Base-by-base conservation (phyloP, 176 grass and related monocot species). In the Typha latifolia region DNA sequence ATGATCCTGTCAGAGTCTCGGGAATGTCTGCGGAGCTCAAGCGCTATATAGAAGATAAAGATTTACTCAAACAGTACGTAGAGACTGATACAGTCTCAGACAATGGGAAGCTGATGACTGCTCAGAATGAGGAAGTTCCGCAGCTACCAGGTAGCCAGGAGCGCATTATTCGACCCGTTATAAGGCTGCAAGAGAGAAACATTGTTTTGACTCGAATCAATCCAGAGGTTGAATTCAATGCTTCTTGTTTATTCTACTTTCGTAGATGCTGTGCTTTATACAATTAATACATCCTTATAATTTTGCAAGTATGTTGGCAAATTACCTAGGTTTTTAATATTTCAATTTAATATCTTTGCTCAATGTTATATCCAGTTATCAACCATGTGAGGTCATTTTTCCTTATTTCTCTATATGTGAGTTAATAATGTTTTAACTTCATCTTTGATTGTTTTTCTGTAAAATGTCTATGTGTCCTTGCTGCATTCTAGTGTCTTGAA, bases 1-100 rank as follows among this genome's bases (percentile, higher is more conserved):
- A 90, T 8, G 95, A 99, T 77, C 86, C 83, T 50, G 50, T 69
- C n/a, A 89, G 79, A 69, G 57, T 94, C 49, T 78, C 95, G 2
- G 86, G 81, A 62, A 99, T 99, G 95, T 81, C 95, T 62, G 83
- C 89, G 48, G 95, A 99, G 62, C 85, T 99, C 66, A 99, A 99
- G 66, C 84, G 95, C 0, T 94, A 94, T 63, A 72, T 94, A 3
- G 95, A 99, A 76, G 95, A 99, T 71, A 87, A 77, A 49, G 79
- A 90, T 34, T 72, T 99, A 7, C 81, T 94, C 52, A 93, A 84
- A 72, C 89, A 99, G 62, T 99, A 89, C 72, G 80, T 99, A 14
- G 89, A 99, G 23, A 83, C 16, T 0, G 86, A 99, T 62, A 47
- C 79, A 22, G 84, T 99, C 72, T 78, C 80, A 2, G 84, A 99